phyloP scores from a whole-genome alignment of 108 stramenopile genomes.

The Schizochytrium sp. region DNA sequence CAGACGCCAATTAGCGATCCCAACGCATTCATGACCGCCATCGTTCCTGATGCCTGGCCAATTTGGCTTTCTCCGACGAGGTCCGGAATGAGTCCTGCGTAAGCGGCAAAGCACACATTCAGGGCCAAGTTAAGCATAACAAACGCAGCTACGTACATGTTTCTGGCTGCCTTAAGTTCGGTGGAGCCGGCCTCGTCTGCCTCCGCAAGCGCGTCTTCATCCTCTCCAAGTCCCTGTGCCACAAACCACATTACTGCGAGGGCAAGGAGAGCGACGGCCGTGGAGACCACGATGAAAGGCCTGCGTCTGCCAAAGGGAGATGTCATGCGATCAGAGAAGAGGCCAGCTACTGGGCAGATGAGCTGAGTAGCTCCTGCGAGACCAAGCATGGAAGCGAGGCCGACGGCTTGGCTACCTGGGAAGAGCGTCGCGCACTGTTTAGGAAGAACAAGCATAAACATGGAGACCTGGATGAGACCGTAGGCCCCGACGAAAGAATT shows the following conservation, averaged over 20 bases:
- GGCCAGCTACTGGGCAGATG: constrained; percentile 53
- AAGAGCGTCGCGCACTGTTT: constrained; percentile 48
- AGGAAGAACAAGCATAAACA: constrained; percentile 56
- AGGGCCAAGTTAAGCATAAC: constrained; percentile 43
- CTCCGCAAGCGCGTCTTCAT: not conserved
- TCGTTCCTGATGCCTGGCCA: constrained; percentile 37
- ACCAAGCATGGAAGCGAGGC: constrained; percentile 16
- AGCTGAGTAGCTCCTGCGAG: constrained; percentile 59
- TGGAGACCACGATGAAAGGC: constrained; percentile 51
- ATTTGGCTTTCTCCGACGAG: constrained; percentile 15
- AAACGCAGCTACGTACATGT: constrained; percentile 5
- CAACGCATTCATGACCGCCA: constrained; percentile 59
- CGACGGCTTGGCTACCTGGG: constrained; percentile 1
- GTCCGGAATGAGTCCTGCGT: constrained; percentile 52
- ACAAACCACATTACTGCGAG: constrained; percentile 21
- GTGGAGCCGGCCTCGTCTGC: not conserved
- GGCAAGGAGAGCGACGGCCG: not conserved
- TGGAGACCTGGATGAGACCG: constrained; percentile 54
- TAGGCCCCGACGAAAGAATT: constrained; percentile 57
- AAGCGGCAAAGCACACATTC: constrained; percentile 53
- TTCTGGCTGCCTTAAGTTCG: not conserved
- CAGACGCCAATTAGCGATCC: constrained; percentile 37
- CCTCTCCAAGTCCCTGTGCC: not conserved
- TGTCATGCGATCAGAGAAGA: constrained; percentile 31
- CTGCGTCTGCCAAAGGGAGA: constrained; percentile 31